Conservation (phyloP, 1,284 basidiomycete genomes). For the Coniferiporia sulphurascens region DNA sequence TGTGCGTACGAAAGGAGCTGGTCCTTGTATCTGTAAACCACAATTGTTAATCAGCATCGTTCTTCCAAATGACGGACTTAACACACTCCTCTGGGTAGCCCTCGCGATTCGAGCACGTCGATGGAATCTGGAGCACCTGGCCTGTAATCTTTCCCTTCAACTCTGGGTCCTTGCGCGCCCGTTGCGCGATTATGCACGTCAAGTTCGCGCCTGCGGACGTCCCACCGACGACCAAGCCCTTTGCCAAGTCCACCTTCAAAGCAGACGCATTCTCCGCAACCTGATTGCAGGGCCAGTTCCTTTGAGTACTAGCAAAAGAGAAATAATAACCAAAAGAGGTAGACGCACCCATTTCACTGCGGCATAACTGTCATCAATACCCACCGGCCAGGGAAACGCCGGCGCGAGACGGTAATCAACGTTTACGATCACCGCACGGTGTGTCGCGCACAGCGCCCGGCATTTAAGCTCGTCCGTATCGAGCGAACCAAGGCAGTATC, state of each 20-base stretch:
- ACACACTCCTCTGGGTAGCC: conserved; percentile 15
- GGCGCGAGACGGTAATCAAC: conserved; percentile 31
- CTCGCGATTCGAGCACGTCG: neutral
- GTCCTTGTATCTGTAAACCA: conserved; percentile 20
- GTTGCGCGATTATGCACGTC: conserved; percentile 20
- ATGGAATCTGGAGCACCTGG: conserved; percentile 13
- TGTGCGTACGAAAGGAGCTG: conserved; percentile 23
- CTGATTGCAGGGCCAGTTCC: neutral
- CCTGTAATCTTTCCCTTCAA: conserved; percentile 13
- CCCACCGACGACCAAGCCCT: conserved; percentile 26
- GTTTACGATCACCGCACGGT: conserved; percentile 23
- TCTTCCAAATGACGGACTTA: neutral
- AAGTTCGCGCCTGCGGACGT: conserved; percentile 25
- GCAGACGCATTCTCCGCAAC: conserved; percentile 1
- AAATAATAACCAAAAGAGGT: neutral
- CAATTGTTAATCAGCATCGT: neutral
- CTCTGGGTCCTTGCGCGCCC: conserved; percentile 22
- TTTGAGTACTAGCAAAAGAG: neutral
- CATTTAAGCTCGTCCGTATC: conserved; percentile 21
- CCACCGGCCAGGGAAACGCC: conserved; percentile 35
- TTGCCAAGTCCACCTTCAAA: conserved; percentile 14
- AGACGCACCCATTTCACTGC: conserved; percentile 30
- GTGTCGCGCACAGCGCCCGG: conserved; percentile 18
- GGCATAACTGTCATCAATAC: conserved; percentile 33
- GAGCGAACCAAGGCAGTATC: conserved; percentile 16